Percentiles rank a stretch among this genome's conserved stretches.
phyloP scores from a whole-genome alignment of 2,329 filamentous ascomycete species.

The Fusarium cyanostomum region DNA sequence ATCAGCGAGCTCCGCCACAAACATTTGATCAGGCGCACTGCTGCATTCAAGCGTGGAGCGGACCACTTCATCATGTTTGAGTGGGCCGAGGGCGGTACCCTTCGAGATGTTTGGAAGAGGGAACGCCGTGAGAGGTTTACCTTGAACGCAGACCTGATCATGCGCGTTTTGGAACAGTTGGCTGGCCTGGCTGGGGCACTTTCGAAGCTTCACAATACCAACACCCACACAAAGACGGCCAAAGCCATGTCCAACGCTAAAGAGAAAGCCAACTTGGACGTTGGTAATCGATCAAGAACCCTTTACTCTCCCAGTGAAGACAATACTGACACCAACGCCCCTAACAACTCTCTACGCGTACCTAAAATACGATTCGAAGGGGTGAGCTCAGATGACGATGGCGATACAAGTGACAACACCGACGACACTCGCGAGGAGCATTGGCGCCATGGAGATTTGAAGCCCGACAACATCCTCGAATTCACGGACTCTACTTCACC shows the following conservation, averaged over 20 bases:
- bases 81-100: constrained; percentile 25
- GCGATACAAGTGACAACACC: not conserved
- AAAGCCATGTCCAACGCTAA: not conserved
- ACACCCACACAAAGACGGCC: not conserved
- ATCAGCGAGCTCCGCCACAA: constrained; percentile 9
- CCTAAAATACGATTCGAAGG: not conserved
- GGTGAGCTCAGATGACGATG: not conserved
- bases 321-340: not conserved
- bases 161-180: constrained; percentile 17
- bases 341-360: not conserved
- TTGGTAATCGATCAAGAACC: not conserved
- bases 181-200: constrained; percentile 18
- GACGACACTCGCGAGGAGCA: not conserved
- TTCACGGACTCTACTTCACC: not conserved
- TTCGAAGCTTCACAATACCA: constrained; percentile 7
- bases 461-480: constrained; percentile 27
- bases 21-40: constrained; percentile 16
- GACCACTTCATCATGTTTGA: constrained; percentile 24
- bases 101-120: constrained; percentile 21
- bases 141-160: not conserved
- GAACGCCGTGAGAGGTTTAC: not conserved
- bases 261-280: not conserved
- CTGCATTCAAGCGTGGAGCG: constrained; percentile 7
- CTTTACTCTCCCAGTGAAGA: not conserved
- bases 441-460: constrained; percentile 30